Evolutionary conservation across 2,329 filamentous ascomycete species (phyloP).

Genomic region (Pseudogymnoascus sp.): DNA sequence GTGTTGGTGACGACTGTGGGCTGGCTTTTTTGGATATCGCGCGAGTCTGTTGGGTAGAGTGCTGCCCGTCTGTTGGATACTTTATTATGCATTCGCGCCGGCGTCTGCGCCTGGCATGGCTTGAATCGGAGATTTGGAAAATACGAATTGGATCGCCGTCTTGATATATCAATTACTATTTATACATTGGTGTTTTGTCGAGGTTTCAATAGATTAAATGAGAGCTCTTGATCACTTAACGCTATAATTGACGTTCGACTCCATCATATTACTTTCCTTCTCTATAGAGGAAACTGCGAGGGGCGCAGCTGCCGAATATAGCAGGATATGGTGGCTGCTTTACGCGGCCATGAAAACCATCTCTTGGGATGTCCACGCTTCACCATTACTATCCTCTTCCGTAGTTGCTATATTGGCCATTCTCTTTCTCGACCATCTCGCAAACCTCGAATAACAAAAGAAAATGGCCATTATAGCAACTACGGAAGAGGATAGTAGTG

Average conservation of each 20-base stretch:
- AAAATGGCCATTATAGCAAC: slow-evolving; percentile 11
- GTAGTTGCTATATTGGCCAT: slow-evolving; percentile 7
- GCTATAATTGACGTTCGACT: not conserved
- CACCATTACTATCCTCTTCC: slow-evolving; percentile 12
- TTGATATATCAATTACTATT: not conserved
- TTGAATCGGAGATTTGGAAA: not conserved
- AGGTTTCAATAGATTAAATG: not conserved
- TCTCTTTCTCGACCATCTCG: too few relatives aligned
- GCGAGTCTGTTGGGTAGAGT: not conserved
- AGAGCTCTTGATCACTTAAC: not conserved
- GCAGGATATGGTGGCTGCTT: not conserved
- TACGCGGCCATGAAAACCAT: not conserved
- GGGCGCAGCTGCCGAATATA: not conserved
- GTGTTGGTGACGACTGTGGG: not conserved
- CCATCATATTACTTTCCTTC: not conserved
- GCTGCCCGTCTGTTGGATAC: not conserved
- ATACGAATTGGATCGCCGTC: not conserved
- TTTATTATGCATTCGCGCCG: not conserved
- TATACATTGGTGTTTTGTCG: not conserved
- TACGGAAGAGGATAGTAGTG: slow-evolving; percentile 12
- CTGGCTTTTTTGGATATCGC: slow-evolving; percentile 1
- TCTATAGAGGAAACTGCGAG: not conserved
- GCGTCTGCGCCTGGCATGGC: not conserved
- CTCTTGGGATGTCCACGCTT: slow-evolving; percentile 11
- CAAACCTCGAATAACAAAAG: too few relatives aligned